Conservation (phyloP, 2,329 filamentous ascomycete genomes). For the Myriosclerotinia duriaeana region DNA sequence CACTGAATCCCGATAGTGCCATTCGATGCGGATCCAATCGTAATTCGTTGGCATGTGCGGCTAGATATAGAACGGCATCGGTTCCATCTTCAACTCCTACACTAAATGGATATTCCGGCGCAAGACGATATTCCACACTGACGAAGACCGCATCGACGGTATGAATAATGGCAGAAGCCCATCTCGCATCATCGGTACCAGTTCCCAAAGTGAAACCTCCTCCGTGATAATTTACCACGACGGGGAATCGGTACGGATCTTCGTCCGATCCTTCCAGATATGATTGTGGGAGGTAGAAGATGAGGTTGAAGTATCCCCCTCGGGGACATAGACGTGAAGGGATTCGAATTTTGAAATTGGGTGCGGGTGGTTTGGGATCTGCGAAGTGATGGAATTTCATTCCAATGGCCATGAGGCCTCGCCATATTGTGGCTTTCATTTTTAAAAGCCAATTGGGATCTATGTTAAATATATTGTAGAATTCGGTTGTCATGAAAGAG, state of each 20-base stretch:
- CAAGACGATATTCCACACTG: conserved; percentile 66
- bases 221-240: conserved; percentile 66
- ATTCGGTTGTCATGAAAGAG: conserved; percentile 15
- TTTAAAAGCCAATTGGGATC: conserved; percentile 28
- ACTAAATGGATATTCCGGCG: conserved; percentile 64
- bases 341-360: conserved; percentile 40
- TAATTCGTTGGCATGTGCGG: conserved; percentile 55
- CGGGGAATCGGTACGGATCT: conserved; percentile 44
- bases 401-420: conserved; percentile 41
- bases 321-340: conserved; percentile 36
- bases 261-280: conserved; percentile 40
- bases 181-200: conserved; percentile 62
- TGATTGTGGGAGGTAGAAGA: conserved; percentile 47
- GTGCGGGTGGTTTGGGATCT: conserved; percentile 36
- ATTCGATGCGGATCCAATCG: conserved; percentile 57
- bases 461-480: not conserved
- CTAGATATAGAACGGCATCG: conserved; percentile 62
- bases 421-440: conserved; percentile 41
- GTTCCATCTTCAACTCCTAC: conserved; percentile 64
- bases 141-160: conserved; percentile 58
- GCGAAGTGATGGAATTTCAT: conserved; percentile 41
- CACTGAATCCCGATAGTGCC: conserved; percentile 61
- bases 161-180: conserved; percentile 54
- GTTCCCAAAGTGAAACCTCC: conserved; percentile 65
- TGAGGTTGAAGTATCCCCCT: conserved; percentile 42